Conservation (phyloP, 2,329 filamentous ascomycete species). For the Rasamsonia emersonii region DNA sequence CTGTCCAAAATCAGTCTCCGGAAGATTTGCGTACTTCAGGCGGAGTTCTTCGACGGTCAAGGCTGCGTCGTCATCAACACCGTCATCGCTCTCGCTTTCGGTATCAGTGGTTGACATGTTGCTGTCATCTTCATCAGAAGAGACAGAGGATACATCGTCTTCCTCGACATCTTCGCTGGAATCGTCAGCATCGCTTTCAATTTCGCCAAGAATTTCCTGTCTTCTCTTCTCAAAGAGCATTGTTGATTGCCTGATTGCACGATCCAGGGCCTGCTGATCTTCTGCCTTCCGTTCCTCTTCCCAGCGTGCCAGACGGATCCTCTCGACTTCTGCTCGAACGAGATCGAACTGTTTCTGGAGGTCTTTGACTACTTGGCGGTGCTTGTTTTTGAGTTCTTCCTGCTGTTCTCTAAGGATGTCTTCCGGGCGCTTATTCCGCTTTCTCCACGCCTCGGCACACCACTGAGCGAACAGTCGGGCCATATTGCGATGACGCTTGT, state of each 20-base stretch:
- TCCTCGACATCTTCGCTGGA: conserved; percentile 44
- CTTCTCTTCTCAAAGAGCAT: conserved; percentile 40
- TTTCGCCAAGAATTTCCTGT: conserved; percentile 39
- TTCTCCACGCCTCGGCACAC: conserved; percentile 35
- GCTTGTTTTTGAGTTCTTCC: conserved; percentile 57
- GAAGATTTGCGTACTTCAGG: conserved; percentile 38
- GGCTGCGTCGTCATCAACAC: conserved; percentile 34
- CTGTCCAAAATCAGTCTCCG: conserved; percentile 15
- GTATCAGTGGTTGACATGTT: conserved; percentile 41
- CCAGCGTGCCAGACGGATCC: conserved; percentile 47
- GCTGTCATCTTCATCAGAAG: conserved; percentile 44
- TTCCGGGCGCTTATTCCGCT: conserved; percentile 46
- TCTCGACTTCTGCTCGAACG: conserved; percentile 50
- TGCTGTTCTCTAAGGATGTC: conserved; percentile 73
- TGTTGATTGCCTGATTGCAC: conserved; percentile 45
- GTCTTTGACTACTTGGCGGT: conserved; percentile 62
- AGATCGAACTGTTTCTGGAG: conserved; percentile 54
- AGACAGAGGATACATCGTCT: conserved; percentile 16
- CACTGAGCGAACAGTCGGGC: conserved; percentile 67
- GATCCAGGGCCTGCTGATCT: conserved; percentile 46
- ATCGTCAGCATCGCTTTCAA: conserved; percentile 63
- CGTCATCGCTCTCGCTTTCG: conserved; percentile 33
- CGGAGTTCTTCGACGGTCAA: conserved; percentile 40
- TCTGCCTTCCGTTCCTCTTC: conserved; percentile 46
- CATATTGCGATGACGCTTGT: conserved; percentile 62